Evolutionary conservation across 192 early-diverging fungal genomes (phyloP), one percentile per base, ranked within the genome.

Genomic region (Coemansia sp.): DNA sequence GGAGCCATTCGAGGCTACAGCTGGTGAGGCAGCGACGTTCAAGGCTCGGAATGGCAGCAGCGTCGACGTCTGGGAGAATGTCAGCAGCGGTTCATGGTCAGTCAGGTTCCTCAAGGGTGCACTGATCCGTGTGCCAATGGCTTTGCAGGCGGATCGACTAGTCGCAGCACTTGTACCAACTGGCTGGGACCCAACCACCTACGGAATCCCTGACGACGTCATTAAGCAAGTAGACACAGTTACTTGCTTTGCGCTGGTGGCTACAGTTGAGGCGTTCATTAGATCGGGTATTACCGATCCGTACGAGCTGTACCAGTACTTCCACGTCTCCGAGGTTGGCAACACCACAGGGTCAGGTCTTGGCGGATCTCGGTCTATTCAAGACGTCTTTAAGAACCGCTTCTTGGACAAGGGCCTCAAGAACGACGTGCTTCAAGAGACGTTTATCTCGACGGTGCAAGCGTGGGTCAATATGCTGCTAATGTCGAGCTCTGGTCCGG

Each of bases 131-230:
- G n/a, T n/a, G n/a, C n/a, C n/a, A n/a, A n/a, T n/a, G n/a, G 92
- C 95, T 9, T 85, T 94, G 20, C 85, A 83, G 23, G 93, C 91
- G 60, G 88, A 94, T 67, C 85, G 93, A 8, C 43, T 73, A 14
- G 92, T 95, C 48, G 93, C 92, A 74, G 95, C 90, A 38, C 91
- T 93, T 70, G 88, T 97, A 43, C 95, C 95, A 9, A 94, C 95
- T 45, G 95, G 95, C 51, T 97, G 95, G 95, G 81, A 89, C 65
- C 90, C 93, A 57, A 84, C 85, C 59, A 87, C 90, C 39, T 97
- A 92, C 84, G 95, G 95, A 70, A 87, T 97, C 31, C 92, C 95
- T 43, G 88, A 93, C 66, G 92, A 95, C 60, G 92, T 97, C 57
- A 85, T 92, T 58, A 76, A 85, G 62, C 94, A 97, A 72, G 92